Evolutionary conservation across 768 basidiomycete species (phyloP).

Genomic region (Russula griseocarnosa): DNA sequence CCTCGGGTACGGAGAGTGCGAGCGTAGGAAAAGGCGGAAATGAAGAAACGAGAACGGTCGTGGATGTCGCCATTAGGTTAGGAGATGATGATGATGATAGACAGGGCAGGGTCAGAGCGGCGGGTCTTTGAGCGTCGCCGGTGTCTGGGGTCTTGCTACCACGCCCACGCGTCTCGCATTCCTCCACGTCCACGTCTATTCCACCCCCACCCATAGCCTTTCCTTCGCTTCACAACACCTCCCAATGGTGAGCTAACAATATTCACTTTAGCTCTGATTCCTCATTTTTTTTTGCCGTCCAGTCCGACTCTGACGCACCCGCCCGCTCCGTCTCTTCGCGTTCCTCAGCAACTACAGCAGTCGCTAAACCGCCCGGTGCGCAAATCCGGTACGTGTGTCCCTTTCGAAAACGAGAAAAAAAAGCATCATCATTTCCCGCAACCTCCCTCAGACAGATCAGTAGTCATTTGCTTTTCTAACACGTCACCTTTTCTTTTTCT

Average conservation of each 20-base stretch:
- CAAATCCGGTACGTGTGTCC: slow-evolving; percentile 64
- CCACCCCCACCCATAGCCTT: neutral
- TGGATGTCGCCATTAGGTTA: slow-evolving; percentile 45
- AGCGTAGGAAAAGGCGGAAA: slow-evolving; percentile 60
- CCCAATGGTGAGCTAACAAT: slow-evolving; percentile 12
- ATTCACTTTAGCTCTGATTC: neutral
- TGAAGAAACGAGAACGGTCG: slow-evolving; percentile 53
- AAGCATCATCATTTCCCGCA: too few species aligned
- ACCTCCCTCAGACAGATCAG: too few species aligned
- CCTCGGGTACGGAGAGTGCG: slow-evolving; percentile 43
- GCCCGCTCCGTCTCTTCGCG: slow-evolving; percentile 40
- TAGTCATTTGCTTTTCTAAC: neutral
- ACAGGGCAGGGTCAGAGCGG: neutral
- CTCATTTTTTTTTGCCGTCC: neutral
- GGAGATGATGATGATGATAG: neutral
- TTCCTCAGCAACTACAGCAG: slow-evolving; percentile 44
- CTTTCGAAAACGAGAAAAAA: too few species aligned
- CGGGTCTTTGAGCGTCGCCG: neutral
- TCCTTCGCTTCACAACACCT: neutral
- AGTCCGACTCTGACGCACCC: slow-evolving; percentile 82
- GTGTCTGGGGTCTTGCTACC: neutral
- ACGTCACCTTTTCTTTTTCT: neutral
- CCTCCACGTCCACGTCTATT: neutral
- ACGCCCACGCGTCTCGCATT: neutral
- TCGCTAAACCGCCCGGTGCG: slow-evolving; percentile 73